Evolutionary conservation across 1,139 yeast genomes (phyloP), one percentile per base, ranked within the genome.

Genomic region (Williopsis jadinii): DNA sequence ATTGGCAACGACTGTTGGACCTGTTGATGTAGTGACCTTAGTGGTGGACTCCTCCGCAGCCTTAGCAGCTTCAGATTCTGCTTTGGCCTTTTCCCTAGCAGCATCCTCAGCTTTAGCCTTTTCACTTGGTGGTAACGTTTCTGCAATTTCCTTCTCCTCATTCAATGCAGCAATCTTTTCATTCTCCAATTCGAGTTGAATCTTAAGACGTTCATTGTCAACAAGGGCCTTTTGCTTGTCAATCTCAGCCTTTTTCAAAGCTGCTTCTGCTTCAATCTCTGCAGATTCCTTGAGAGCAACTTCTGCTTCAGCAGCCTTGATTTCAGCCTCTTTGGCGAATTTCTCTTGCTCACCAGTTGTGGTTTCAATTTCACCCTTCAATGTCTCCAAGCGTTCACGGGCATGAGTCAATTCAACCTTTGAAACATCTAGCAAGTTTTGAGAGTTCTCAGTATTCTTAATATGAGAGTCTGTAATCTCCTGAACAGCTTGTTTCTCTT

Each of bases 291-390:
- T 48, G 11, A 49, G 30, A 3, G 49, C 48, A 33, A 54, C 45
- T 34, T 54, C 58, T 11, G 58, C 54, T 35, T 55, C 55, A 12
- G 55, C 49, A 30, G 49, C 49, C 39, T 47, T 50, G 12, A 55
- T 29, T 44, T 57, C 63, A 28, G 52, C 46, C 43, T 59, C 61
- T 41, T 58, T 59, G 12, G 51, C 48, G 30, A 59, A 36, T 35
- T 46, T 52, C 43, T 53, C 60, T 36, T 59, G 51, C 36, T 60
- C 60, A 19, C 49, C 38, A 9, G 53, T 46, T 11, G 58, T 44
- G 30, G 53, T 43, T 35, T 53, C 55, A 42, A 58, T 53, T 11
- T 55, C 62, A n/a, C 42, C 28, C 33, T 55, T 47, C 34, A 61
- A 44, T 28, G 44, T 33, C 29, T 43, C 50, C 36, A 61, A 47